phyloP scores from a whole-genome alignment of 768 basidiomycete genomes.

The Mrakia hoshinonis region DNA sequence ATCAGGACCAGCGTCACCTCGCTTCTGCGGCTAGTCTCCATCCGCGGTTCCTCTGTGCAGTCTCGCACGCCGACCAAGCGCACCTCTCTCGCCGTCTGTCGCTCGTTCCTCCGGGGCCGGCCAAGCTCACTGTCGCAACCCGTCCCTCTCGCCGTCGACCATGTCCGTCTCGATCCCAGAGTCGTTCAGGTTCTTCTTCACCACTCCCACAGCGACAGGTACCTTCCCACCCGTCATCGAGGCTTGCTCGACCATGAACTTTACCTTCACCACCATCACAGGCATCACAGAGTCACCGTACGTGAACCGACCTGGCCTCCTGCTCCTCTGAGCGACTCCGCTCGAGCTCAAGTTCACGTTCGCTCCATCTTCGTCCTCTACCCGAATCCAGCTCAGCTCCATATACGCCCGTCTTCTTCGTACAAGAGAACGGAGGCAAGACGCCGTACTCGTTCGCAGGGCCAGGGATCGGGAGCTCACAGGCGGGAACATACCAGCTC shows the following conservation, averaged over 20 bases:
- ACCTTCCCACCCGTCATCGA: neutral
- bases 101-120: neutral
- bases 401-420: conserved; percentile 5
- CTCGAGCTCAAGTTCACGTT: neutral
- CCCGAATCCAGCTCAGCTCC: neutral
- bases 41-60: too few species aligned
- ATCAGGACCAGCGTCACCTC: too few species aligned
- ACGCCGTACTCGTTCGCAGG: neutral
- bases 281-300: neutral
- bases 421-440: neutral
- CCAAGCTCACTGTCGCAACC: too few species aligned
- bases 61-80: too few species aligned
- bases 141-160: too few species aligned
- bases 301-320: neutral
- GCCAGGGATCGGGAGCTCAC: neutral
- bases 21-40: too few species aligned
- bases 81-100: too few species aligned
- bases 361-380: neutral
- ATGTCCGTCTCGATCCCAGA: neutral
- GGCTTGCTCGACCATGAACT: conserved; percentile 1
- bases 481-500: neutral
- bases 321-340: neutral
- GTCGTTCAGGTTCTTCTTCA: neutral
- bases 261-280: neutral
- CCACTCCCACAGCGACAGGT: neutral